phyloP scores from a whole-genome alignment of 257 asterid species.

The Solanum gandarillasii region DNA sequence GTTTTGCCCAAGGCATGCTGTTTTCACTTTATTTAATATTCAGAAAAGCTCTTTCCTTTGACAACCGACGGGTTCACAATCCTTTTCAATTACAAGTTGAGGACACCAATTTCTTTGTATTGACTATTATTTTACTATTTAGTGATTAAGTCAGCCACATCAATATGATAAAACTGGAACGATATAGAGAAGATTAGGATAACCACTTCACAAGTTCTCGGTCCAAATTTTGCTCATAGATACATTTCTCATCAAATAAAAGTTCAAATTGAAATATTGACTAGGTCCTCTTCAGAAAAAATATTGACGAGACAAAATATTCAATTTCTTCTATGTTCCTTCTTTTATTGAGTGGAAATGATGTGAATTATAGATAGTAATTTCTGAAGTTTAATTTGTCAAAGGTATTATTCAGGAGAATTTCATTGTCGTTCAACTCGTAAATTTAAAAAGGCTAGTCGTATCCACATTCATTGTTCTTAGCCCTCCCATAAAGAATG shows the following conservation, averaged over 20 bases:
- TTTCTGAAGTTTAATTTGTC: not conserved
- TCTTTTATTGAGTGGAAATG: not conserved
- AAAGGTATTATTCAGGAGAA: not conserved
- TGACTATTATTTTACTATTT: not conserved
- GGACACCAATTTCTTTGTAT: not conserved
- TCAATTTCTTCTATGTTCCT: not conserved
- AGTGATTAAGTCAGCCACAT: not conserved
- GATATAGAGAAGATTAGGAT: not conserved
- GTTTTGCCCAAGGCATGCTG: not conserved
- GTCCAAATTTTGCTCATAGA: not conserved
- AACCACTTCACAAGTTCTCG: not conserved
- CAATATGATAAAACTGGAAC: not conserved
- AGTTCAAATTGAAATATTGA: not conserved
- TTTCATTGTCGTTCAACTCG: not conserved
- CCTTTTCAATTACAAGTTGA: not conserved
- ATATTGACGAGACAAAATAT: not conserved
- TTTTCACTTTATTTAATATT: not conserved
- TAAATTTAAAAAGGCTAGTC: not conserved
- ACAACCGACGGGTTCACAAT: not conserved
- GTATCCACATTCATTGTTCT: not conserved
- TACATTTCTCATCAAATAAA: not conserved
- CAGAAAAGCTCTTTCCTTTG: not conserved
- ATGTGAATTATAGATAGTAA: not conserved
- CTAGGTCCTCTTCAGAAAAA: not conserved
- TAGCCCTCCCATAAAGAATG: not conserved